phyloP scores from a whole-genome alignment of 805 yeast species.

The Blastobotrys mokoenaii region DNA sequence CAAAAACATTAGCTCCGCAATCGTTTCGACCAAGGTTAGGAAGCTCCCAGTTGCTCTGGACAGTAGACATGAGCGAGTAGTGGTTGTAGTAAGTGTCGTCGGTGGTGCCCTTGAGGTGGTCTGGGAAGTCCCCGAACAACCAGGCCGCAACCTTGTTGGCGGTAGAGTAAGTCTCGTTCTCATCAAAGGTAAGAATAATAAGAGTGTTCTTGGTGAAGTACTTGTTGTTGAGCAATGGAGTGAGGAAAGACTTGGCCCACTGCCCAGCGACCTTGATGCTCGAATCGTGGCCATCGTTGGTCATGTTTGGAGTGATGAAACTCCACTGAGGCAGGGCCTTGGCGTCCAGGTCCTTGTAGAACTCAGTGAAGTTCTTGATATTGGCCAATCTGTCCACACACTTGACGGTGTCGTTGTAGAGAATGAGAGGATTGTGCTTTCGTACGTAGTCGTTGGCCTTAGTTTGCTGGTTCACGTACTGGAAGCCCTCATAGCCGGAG shows the following conservation, averaged over 20 bases:
- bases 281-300: constrained; percentile 45
- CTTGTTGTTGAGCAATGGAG: constrained; percentile 36
- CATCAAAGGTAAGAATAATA: constrained; percentile 43
- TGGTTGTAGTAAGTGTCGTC: constrained; percentile 45
- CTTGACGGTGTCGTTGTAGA: constrained; percentile 34
- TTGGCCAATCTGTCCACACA: constrained; percentile 32
- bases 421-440: constrained; percentile 43
- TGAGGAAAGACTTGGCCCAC: constrained; percentile 40
- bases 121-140: constrained; percentile 40
- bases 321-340: constrained; percentile 43
- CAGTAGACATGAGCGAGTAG: constrained; percentile 42
- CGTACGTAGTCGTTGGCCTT: constrained; percentile 42
- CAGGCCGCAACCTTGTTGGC: constrained; percentile 40
- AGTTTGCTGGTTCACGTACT: constrained; percentile 36
- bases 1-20: constrained; percentile 42
- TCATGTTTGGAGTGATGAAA: constrained; percentile 47
- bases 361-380: constrained; percentile 41
- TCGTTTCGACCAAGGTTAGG: constrained; percentile 44
- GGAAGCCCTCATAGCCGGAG: constrained; percentile 43
- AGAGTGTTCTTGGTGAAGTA: constrained; percentile 41
- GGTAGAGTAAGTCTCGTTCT: constrained; percentile 36
- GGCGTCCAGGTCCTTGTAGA: constrained; percentile 34
- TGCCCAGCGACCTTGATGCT: constrained; percentile 38
- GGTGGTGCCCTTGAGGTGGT: constrained; percentile 33
- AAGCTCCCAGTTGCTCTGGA: constrained; percentile 44